These are phyloP conservation scores for Diaporthe vaccinii DNA, from an alignment of 2,329 filamentous ascomycete species.

Conservation along the genomic window DNA sequence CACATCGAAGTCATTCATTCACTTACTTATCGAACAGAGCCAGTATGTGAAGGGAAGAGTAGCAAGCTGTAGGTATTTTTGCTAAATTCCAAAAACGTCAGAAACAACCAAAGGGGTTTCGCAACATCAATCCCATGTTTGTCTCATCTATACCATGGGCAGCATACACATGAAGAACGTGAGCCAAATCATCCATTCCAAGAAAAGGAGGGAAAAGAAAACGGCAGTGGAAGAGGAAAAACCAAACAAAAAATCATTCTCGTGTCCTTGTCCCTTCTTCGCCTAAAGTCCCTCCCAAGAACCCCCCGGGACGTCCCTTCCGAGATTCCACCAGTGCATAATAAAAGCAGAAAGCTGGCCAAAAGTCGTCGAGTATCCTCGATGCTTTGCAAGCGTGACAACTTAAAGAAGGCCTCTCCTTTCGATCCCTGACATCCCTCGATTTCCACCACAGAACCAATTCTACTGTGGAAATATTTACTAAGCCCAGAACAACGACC, in stretches of 20 bases:
- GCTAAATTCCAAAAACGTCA: not conserved
- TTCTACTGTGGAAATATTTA: not conserved
- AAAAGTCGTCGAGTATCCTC: not conserved
- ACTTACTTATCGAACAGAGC: not conserved
- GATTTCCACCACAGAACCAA: constrained; percentile 2
- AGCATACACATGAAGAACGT: constrained; percentile 41
- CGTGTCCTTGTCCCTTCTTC: constrained; percentile 13
- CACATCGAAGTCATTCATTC: not conserved
- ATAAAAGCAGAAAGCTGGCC: not conserved
- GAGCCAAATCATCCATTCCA: constrained; percentile 38
- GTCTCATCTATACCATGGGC: constrained; percentile 42
- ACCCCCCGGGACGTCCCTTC: not conserved
- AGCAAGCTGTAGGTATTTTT: constrained; percentile 11
- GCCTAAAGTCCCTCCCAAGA: constrained; percentile 1
- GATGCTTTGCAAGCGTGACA: not conserved
- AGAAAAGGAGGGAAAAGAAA: not conserved
- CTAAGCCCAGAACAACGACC: not conserved
- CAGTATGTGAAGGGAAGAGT: not conserved
- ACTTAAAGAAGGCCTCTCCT: not conserved
- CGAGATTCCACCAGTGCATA: not conserved
- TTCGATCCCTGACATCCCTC: not conserved
- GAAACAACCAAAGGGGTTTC: not conserved
- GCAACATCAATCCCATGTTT: constrained; percentile 35
- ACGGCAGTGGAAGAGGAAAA: not conserved
- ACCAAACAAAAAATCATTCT: constrained; percentile 4